Evolutionary conservation across 805 yeast genomes (phyloP).

Genomic region (Candida ascalaphidarum): DNA sequence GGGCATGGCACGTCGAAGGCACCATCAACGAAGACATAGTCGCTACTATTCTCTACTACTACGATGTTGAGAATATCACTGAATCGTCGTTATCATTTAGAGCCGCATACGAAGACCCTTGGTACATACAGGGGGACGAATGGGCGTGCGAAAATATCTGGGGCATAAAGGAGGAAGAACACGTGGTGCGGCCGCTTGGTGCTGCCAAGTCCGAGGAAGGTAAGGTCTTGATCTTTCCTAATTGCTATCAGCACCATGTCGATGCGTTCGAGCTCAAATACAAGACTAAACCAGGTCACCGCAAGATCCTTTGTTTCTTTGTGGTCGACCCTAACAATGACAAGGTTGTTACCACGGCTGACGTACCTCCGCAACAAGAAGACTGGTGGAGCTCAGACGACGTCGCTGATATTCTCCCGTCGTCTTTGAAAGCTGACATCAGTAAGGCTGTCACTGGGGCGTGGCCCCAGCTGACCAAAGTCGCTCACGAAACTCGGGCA

Average conservation of each 20-base stretch:
- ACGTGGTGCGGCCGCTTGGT: slow-evolving; percentile 15
- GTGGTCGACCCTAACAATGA: slow-evolving; percentile 27
- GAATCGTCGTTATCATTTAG: slow-evolving; percentile 25
- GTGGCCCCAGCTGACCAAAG: slow-evolving; percentile 13
- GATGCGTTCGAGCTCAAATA: slow-evolving; percentile 29
- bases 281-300: slow-evolving; percentile 23
- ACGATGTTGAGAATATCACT: slow-evolving; percentile 29
- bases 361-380: slow-evolving; percentile 31
- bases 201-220: slow-evolving; percentile 14
- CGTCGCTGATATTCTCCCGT: no score
- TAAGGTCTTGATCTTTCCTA: slow-evolving; percentile 29
- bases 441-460: no score
- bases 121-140: slow-evolving; percentile 25
- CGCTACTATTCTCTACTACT: slow-evolving; percentile 32
- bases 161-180: slow-evolving; percentile 22
- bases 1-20: slow-evolving; percentile 38
- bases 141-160: slow-evolving; percentile 13
- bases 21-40: slow-evolving; percentile 32
- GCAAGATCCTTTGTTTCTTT: slow-evolving; percentile 33
- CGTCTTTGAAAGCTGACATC: no score
- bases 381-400: no score
- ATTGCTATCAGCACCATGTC: slow-evolving; percentile 30
- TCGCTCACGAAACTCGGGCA: slow-evolving; percentile 17
- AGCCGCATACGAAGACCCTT: slow-evolving; percentile 18
- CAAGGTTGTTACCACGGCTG: slow-evolving; percentile 15